Evolutionary conservation across 768 basidiomycete genomes (phyloP).

Genomic region (Boletus fagicola): DNA sequence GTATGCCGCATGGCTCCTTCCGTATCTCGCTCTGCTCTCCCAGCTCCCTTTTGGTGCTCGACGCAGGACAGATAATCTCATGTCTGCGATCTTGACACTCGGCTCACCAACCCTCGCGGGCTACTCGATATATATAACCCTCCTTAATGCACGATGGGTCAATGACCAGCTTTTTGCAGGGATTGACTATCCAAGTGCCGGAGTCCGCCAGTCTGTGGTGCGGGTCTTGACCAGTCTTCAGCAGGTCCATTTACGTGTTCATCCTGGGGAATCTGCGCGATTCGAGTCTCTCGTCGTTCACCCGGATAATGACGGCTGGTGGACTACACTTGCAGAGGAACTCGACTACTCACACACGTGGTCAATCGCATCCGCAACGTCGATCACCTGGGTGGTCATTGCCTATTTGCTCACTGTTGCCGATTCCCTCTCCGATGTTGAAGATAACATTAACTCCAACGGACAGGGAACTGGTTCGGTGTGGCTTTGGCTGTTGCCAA

Average conservation of each 20-base stretch:
- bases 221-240: constrained; percentile 40
- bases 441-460: constrained; percentile 27
- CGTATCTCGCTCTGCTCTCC: no score
- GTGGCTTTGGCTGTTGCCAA: constrained; percentile 45
- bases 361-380: constrained; percentile 39
- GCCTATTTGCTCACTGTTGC: constrained; percentile 34
- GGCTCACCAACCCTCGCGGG: no score
- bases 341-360: constrained; percentile 42
- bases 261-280: constrained; percentile 23
- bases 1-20: no score
- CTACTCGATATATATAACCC: no score
- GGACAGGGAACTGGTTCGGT: constrained; percentile 40
- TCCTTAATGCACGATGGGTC: no score
- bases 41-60: no score
- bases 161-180: no score
- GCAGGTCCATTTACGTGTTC: constrained; percentile 39
- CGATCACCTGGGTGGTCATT: constrained; percentile 44
- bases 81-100: no score
- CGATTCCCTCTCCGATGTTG: constrained; percentile 17
- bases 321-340: constrained; percentile 33
- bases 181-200: constrained; percentile 25
- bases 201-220: constrained; percentile 24
- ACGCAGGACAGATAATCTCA: no score
- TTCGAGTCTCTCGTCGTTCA: constrained; percentile 44
- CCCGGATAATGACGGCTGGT: constrained; percentile 43